Evolutionary conservation across 1,139 yeast genomes (phyloP).

Genomic region (Suhomyces coccinellae): DNA sequence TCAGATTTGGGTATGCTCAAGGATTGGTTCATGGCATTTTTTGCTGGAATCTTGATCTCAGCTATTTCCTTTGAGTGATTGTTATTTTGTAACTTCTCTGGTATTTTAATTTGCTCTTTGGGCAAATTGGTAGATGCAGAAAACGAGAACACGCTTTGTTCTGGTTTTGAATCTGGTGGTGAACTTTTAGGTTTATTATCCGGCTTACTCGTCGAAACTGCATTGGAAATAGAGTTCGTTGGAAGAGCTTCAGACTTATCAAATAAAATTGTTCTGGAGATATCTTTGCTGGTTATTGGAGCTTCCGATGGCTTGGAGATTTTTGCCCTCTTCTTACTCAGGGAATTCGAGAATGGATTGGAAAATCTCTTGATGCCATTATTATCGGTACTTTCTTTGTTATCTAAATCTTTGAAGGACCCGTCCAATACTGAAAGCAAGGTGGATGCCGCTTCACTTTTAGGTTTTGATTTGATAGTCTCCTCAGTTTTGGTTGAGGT

Average conservation of each 20-base stretch:
- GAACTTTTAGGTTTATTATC: background rate
- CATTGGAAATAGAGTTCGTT: background rate
- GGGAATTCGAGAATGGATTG: constrained; percentile 52
- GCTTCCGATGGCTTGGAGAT: background rate
- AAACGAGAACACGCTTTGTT: too few relatives aligned
- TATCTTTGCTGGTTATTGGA: constrained; percentile 37
- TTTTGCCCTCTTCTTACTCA: constrained; percentile 20
- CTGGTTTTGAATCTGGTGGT: too few relatives aligned
- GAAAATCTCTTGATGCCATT: constrained; percentile 36
- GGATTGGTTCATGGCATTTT: background rate
- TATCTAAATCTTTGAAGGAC: constrained; percentile 7
- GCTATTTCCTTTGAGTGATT: too few relatives aligned
- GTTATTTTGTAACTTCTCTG: too few relatives aligned
- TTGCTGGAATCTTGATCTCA: too few relatives aligned
- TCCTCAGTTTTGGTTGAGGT: too few relatives aligned
- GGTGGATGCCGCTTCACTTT: constrained; percentile 68
- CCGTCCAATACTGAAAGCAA: constrained; percentile 62
- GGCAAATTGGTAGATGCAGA: too few relatives aligned
- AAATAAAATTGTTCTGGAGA: constrained; percentile 37
- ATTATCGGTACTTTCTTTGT: constrained; percentile 12
- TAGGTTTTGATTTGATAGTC: constrained; percentile 19
- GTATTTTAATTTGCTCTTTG: too few relatives aligned
- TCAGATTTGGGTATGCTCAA: background rate
- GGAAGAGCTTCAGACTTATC: constrained; percentile 34
- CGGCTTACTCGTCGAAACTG: background rate